Evolutionary conservation across 2,329 filamentous ascomycete genomes (phyloP).

Genomic region (Xylariaceae sp.): DNA sequence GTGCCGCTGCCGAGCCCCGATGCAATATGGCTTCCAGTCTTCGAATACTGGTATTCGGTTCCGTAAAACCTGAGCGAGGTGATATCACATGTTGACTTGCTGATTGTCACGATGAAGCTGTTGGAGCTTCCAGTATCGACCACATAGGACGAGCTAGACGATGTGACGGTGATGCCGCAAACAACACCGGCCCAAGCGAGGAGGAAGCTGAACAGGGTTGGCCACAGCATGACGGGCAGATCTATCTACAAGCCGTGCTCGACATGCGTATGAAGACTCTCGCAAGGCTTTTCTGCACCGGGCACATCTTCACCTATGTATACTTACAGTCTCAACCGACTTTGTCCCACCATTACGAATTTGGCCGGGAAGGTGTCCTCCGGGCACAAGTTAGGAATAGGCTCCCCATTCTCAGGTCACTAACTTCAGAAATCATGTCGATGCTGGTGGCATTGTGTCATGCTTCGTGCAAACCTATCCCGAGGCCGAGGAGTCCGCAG

Average conservation of each 20-base stretch:
- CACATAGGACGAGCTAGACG: conserved; percentile 20
- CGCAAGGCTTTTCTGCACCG: conserved; percentile 2
- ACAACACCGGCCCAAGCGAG: conserved; percentile 21
- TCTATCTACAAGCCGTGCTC: conserved; percentile 5
- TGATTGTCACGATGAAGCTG: conserved; percentile 26
- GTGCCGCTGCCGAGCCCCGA: conserved; percentile 43
- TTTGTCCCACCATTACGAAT: too few species aligned
- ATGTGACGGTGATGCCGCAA: conserved; percentile 24
- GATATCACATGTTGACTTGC: conserved; percentile 44
- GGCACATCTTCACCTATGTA: too few species aligned
- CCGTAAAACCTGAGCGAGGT: conserved; percentile 46
- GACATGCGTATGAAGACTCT: conserved; percentile 5
- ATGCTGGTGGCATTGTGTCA: not conserved
- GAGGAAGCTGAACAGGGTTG: conserved; percentile 17
- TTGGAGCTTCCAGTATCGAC: conserved; percentile 26
- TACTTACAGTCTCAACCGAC: too few species aligned
- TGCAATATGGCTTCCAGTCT: conserved; percentile 44
- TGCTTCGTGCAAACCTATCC: conserved; percentile 11
- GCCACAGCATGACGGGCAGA: conserved; percentile 16
- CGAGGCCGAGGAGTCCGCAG: conserved; percentile 8
- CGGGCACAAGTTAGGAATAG: conserved; percentile 12
- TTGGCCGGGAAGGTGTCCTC: conserved; percentile 8
- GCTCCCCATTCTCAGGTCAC: conserved; percentile 3
- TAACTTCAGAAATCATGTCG: not conserved
- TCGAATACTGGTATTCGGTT: conserved; percentile 44